Evolutionary conservation across 352 stramenopile genomes (phyloP), one percentile per base, ranked within the genome.

Genomic region (Thalassiosira mediterranea): DNA sequence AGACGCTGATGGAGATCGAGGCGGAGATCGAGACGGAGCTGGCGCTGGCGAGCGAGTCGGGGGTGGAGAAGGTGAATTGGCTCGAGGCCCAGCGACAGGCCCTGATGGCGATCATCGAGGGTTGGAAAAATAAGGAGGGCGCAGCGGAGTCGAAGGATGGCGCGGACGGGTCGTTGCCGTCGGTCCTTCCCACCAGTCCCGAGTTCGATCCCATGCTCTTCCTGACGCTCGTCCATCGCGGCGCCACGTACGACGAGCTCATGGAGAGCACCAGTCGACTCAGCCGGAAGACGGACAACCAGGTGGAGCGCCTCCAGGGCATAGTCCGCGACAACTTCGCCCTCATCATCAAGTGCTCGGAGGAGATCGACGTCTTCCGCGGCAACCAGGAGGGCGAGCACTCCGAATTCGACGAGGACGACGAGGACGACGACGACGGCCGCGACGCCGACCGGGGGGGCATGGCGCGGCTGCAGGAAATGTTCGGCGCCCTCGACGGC

Each of bases 351-450:
- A 80, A 88, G 48, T 93, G 88, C 53, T 88, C 88, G 8, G 88
- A 93, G 53, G 88, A 84, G 25, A 90, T 93, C 62, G 88, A 93
- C 67, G 66, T 86, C 4, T 93, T 93, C 60, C 76, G n/a, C n/a
- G n/a, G n/a, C n/a, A n/a, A n/a, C n/a, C n/a, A n/a, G n/a, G n/a
- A n/a, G n/a, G n/a, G n/a, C n/a, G n/a, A n/a, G n/a, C n/a, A n/a
- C n/a, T n/a, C n/a, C n/a, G n/a, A n/a, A n/a, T n/a, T n/a, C n/a
- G n/a, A n/a, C n/a, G n/a, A n/a, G n/a, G n/a, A n/a, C n/a, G n/a
- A n/a, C n/a, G 17, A 83, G 71, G 13, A 82, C 61, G 0, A 37
- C 70, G 15, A 59, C 61, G 0, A 65, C 32, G 47, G 23, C 34
- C 17, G 19, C 47, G 23, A 29, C 34, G 17, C 8, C 34, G 47